Base-by-base conservation (phyloP, 1,139 yeast species). In the Nakaseomyces glabratus region DNA sequence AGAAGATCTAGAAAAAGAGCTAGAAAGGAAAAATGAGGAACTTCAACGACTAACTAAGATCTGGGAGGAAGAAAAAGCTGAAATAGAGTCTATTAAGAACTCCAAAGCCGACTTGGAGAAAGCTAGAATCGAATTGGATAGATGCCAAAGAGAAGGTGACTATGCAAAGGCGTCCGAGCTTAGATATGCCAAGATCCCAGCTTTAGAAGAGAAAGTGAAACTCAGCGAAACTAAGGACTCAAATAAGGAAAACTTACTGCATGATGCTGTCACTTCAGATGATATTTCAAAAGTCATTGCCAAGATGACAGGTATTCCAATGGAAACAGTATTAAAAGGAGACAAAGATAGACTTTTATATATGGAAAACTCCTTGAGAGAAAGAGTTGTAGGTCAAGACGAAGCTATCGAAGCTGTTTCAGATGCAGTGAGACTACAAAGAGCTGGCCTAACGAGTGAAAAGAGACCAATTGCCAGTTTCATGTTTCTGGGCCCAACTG, bases 401-500 rank as follows among this genome's bases (percentile, higher is more conserved):
- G 95, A 85, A 53, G 97, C 97, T 0, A 84, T 90, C 34, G 71
- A 72, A 41, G 82, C 95, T 0, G 80, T 90, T 34, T 69, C 95
- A 0, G 95, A 88, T 60, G 96, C 98, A 1, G 97, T 90, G 8
- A 78, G 96, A 57, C 67, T 90, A 42, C 97, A 90, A 58, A 72
- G 98, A 50, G 98, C 98, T 1, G 98, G 98, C 0, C 71, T 90
- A 39, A 88, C 97, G 4, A 81, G 84, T 56, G 95, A 85, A 43
- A 82, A 82, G 58, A 72, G 96, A 41, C 98, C 98, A 3, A 88
- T 88, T 51, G 97, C 96, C 2, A 82, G 94, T 37, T 90, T 90
- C 58, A 79, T 90, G 79, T 90, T 90, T 59, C 66, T 90, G 46
- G 98, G 98, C 13, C 97, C 97, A 26, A 88, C 97, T 0, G 98